A percentile compares a stretch with the other conserved stretches of the same genome.
These are phyloP conservation scores for Talaromyces sp. DNA, from an alignment of 2,329 filamentous ascomycete genomes.

Conservation along the genomic window DNA sequence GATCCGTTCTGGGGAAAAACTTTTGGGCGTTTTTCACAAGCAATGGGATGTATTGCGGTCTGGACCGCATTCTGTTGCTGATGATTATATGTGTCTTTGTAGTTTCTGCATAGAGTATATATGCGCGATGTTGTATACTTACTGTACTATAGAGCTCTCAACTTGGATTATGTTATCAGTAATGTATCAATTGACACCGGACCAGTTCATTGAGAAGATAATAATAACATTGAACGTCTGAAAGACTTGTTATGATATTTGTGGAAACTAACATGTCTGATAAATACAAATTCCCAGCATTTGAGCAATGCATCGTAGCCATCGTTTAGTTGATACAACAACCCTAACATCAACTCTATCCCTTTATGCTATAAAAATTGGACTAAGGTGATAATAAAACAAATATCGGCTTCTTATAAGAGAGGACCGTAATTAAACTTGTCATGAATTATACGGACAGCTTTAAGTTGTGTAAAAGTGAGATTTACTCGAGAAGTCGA, in stretches of 20 bases:
- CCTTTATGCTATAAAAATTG: background rate
- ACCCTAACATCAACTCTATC: background rate
- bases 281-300: background rate
- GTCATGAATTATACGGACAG: background rate
- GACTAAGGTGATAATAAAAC: too few species aligned
- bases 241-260: background rate
- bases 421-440: background rate
- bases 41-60: background rate
- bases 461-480: background rate
- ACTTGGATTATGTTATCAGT: background rate
- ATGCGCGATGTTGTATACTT: background rate
- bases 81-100: background rate
- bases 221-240: background rate
- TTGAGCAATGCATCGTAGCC: background rate
- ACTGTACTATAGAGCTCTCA: background rate
- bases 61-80: background rate
- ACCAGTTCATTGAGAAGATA: background rate
- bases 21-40: background rate
- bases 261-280: background rate
- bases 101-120: background rate
- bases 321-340: background rate
- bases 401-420: too few species aligned
- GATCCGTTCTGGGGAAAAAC: background rate
- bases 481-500: background rate
- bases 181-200: background rate